Evolutionary conservation across 129 eudicot genomes (phyloP), one percentile per base, ranked within the genome.

Genomic region (Heracleum sosnowskyi): DNA sequence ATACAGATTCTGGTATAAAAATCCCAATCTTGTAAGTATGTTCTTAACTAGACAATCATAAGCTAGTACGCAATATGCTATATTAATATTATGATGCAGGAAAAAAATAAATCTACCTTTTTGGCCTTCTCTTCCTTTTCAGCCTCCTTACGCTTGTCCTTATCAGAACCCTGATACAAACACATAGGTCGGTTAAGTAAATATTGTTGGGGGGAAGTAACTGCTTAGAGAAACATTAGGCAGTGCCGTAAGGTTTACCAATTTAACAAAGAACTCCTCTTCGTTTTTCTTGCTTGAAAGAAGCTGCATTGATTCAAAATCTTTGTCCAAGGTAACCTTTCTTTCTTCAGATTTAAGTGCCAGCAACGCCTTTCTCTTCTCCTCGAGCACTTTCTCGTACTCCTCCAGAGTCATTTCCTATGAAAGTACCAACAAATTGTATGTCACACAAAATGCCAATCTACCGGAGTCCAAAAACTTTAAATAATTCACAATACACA

Each of bases 401-500:
- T 94, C 96, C 81, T 89, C 98, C 49, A 94, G 81, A 13, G 98
- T 94, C 97, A 94, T 91, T 84, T 89, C 90, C 98, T 93, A 74
- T 34, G 7, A 49, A 60, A 60, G 34, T 60, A 60, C 68, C 31
- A 60, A 60, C 15, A n/a, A 60, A 60, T 57, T 26, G 13, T 5
- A 57, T n/a, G 68, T 60, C 15, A 60, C 34, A 60, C 29, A 26
- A 60, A 3, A 0, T 9, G 29, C 68, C 33, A 60, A 60, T 26
- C n/a, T 8, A 5, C 33, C 11, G 10, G 31, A 57, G 1, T 55
- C 26, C n/a, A 7, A 26, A 60, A 60, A 28, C 3, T n/a, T 26
- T 1, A 17, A 60, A 60, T 26, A 6, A 60, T n/a, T 60, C 15
- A 60, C 1, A 9, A 10, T 3, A 60, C 33, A 60, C 33, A 26